Percentiles rank a stretch among this genome's conserved stretches.
Evolutionary conservation across 1,284 basidiomycete genomes (phyloP).

Genomic region (Coriolopsis trogii): DNA sequence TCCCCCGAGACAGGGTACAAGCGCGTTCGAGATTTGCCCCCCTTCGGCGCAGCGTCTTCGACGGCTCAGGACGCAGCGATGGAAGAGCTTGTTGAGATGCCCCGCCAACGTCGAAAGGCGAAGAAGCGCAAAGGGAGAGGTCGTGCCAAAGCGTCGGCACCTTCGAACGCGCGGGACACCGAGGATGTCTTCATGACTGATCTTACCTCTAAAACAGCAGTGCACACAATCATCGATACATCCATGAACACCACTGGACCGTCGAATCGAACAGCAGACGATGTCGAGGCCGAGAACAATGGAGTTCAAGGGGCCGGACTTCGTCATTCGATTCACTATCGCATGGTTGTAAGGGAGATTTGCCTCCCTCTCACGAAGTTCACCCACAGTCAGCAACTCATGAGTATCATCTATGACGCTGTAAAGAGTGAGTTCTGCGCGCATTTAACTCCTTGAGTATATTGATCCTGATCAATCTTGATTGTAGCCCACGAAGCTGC

Average conservation of each 20-base stretch:
- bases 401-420: neutral
- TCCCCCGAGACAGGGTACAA: neutral
- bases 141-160: too few relatives aligned
- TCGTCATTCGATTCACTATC: constrained; percentile 6
- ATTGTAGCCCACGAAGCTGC: constrained; percentile 3
- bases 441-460: too few relatives aligned
- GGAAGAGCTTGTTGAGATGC: too few relatives aligned
- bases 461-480: neutral
- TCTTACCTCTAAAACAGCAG: too few relatives aligned
- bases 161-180: too few relatives aligned
- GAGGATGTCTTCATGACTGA: too few relatives aligned
- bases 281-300: neutral
- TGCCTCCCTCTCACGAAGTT: constrained; percentile 1
- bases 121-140: too few relatives aligned
- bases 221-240: too few relatives aligned
- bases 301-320: neutral
- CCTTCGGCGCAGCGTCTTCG: neutral
- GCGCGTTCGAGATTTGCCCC: neutral
- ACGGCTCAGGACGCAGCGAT: too few relatives aligned
- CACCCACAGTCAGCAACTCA: neutral
- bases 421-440: neutral
- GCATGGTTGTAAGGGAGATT: constrained; percentile 14
- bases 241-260: neutral
- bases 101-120: too few relatives aligned
- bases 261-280: neutral